Evolutionary conservation across 148 eudicot genomes (phyloP).

Genomic region (Arctostaphylos glauca): DNA sequence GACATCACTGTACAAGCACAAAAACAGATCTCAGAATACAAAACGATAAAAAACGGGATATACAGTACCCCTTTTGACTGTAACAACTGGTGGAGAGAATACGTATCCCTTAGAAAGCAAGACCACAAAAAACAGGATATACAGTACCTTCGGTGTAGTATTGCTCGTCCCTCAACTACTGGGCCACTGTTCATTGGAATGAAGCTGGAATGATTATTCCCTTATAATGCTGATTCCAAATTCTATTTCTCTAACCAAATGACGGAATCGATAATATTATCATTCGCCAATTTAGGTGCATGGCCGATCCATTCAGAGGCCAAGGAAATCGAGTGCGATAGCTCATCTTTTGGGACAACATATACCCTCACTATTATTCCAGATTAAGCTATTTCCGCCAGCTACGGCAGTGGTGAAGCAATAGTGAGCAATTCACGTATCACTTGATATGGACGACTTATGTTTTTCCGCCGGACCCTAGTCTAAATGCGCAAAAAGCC

Average conservation of each 20-base stretch:
- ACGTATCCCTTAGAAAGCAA: background rate
- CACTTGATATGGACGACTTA: too few relatives aligned
- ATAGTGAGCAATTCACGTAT: too few relatives aligned
- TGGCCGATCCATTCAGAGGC: background rate
- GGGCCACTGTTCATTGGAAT: background rate
- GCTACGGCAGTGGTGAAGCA: too few relatives aligned
- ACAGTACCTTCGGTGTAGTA: background rate
- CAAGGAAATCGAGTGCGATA: background rate
- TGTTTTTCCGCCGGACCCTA: too few relatives aligned
- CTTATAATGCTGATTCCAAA: background rate
- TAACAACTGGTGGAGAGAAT: background rate
- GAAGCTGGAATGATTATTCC: background rate
- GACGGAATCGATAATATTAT: background rate
- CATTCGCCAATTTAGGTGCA: background rate
- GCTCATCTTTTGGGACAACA: background rate
- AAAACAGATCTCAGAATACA: slow-evolving; percentile 2
- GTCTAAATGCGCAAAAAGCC: too few relatives aligned
- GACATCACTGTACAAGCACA: slow-evolving; percentile 56
- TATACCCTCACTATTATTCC: background rate
- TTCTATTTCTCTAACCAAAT: background rate
- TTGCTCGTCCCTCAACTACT: background rate
- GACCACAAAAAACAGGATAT: background rate
- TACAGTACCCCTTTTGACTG: background rate
- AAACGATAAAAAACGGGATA: too few relatives aligned
- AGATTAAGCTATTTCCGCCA: too few relatives aligned